Base-by-base conservation (phyloP, 2,329 filamentous ascomycete species). In the Neodidymelliopsis sp. region DNA sequence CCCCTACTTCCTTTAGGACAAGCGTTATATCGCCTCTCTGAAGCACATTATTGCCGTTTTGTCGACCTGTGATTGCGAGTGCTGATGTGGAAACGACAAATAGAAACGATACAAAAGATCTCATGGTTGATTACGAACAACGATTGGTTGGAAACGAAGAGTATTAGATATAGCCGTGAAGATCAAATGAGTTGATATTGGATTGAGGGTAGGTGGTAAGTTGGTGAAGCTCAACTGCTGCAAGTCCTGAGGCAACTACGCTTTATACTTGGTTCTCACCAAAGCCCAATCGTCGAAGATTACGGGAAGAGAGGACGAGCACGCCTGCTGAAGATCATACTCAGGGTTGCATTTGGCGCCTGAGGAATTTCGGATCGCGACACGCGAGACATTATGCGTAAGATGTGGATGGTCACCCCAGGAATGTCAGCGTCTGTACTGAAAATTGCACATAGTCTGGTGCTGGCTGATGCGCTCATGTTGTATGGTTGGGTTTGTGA, bases 1-100 rank as follows among this genome's bases (percentile, higher is more conserved):
- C 74, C 13, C 61, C 65, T 37, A 72, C 59, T 56, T 77, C 74
- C 27, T 67, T 71, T 49, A 75, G 65, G n/a, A 76, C 74, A 4
- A 75, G 53, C 0, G 70, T 75, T 16, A 60, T 40, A 3, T 7
- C 7, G 8, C 33, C 33, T 13, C n/a, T 37, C 10, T 30, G 33
- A 16, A 45, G 18, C 12, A 18, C 10, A 6, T 18, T 16, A 8
- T 35, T 13, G 22, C 36, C 20, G 11, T 4, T 35, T 12, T 20
- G 11, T 23, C 18, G 12, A 19, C 18, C 13, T n/a, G 33, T 15
- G 20, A 12, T 35, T n/a, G 18, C 33, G 18, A 13, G n/a, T 23
- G 33, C 19, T n/a, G 33, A 35, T 23, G 19, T 19, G 33, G 20
- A 35, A 19, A 19, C 11, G 4, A 12, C 33, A 9, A 35, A 13